These are phyloP conservation scores for Saturnispora serradocipensis DNA, from an alignment of 805 yeast species.

Conservation along the genomic window DNA sequence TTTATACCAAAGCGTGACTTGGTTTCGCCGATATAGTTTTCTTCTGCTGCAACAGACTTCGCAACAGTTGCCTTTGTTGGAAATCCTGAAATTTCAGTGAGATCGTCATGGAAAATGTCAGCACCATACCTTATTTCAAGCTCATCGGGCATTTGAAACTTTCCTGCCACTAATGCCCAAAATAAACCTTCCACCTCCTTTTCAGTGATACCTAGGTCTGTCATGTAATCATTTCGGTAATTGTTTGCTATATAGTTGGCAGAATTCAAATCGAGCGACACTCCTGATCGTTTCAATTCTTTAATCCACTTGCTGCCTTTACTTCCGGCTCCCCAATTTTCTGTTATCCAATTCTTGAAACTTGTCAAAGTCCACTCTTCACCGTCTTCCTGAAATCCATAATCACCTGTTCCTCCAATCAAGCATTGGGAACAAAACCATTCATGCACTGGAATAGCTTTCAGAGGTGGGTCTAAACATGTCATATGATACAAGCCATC, in stretches of 20 bases:
- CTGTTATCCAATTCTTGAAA: constrained; percentile 38
- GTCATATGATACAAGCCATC: constrained; percentile 55
- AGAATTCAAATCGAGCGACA: background rate
- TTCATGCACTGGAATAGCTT: constrained; percentile 42
- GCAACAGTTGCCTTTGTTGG: constrained; percentile 35
- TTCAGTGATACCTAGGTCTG: constrained; percentile 18
- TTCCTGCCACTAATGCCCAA: constrained; percentile 40
- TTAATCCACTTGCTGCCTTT: background rate
- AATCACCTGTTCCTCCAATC: constrained; percentile 46
- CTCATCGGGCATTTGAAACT: constrained; percentile 8
- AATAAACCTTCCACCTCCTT: constrained; percentile 51
- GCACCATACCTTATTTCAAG: constrained; percentile 75
- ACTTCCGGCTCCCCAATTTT: background rate
- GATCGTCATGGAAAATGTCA: constrained; percentile 59
- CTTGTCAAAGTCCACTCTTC: constrained; percentile 39
- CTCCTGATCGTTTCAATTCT: background rate
- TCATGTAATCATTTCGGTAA: background rate
- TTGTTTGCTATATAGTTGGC: background rate
- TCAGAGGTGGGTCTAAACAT: constrained; percentile 45
- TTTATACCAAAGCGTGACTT: constrained; percentile 6
- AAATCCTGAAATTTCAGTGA: constrained; percentile 68
- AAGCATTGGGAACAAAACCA: constrained; percentile 85
- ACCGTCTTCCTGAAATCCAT: constrained; percentile 72
- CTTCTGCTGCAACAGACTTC: background rate
- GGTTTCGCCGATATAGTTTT: constrained; percentile 13